Evolutionary conservation across 106 monocot genomes (phyloP).

Genomic region (Dioscorea zingiberensis): DNA sequence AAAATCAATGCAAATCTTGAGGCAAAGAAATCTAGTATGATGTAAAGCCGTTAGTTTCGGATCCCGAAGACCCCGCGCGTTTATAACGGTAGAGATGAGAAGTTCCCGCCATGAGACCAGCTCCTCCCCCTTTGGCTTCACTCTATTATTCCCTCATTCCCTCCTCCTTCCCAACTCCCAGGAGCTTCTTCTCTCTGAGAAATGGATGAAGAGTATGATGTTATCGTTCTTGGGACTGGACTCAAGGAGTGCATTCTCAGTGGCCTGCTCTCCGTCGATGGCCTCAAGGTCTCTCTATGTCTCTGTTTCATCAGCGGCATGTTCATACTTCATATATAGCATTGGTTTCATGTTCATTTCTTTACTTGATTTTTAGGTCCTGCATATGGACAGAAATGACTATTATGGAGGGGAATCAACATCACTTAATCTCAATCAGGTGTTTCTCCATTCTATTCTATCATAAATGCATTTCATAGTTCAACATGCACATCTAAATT

Average conservation of each 20-base stretch:
- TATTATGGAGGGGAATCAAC: constrained; percentile 4
- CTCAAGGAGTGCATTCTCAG: constrained; percentile 78
- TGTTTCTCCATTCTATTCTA: no score
- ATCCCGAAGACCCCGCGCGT: not conserved
- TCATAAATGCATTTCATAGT: no score
- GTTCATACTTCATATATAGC: not conserved
- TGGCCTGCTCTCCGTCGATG: constrained; percentile 69
- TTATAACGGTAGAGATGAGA: not conserved
- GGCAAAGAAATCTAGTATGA: no score
- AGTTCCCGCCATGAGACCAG: constrained; percentile 1
- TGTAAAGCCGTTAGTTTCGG: no score
- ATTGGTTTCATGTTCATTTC: not conserved
- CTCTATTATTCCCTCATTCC: not conserved
- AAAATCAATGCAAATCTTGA: no score
- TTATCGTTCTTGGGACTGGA: constrained; percentile 64
- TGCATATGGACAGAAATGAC: not conserved
- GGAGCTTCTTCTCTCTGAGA: not conserved
- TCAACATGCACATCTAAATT: not conserved
- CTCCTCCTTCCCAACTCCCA: not conserved
- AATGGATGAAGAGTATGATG: constrained; percentile 75
- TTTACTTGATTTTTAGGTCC: not conserved
- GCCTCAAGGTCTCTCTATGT: constrained; percentile 36
- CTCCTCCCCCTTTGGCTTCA: constrained; percentile 2
- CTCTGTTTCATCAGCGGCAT: not conserved
- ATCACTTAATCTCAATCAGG: not conserved